phyloP scores from a whole-genome alignment of 2,329 filamentous ascomycete genomes.

The Hypoxylon sp. region DNA sequence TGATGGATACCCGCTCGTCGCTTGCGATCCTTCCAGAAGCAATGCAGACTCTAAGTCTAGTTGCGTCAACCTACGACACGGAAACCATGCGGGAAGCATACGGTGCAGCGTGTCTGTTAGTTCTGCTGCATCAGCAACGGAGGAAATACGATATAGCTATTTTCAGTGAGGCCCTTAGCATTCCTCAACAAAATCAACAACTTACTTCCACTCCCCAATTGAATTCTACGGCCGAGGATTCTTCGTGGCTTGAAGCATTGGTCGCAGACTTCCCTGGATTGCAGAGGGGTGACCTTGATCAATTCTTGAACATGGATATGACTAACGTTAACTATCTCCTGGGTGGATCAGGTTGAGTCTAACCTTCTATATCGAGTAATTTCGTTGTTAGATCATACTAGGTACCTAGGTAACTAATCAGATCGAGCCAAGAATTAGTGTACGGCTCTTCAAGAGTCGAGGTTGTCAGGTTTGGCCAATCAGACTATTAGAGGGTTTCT shows the following conservation, averaged over 20 bases:
- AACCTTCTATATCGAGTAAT: background rate
- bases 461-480: background rate
- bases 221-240: background rate
- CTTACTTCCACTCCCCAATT: background rate
- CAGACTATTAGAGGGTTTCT: background rate
- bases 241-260: conserved; percentile 12
- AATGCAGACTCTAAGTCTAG: conserved; percentile 8
- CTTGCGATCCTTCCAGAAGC: conserved; percentile 6
- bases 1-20: conserved; percentile 9
- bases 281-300: conserved; percentile 8
- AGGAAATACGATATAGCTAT: conserved; percentile 5
- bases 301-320: conserved; percentile 15
- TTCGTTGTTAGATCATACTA: background rate
- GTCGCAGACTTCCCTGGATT: conserved; percentile 7
- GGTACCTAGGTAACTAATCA: background rate
- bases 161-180: conserved; percentile 2
- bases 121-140: conserved; percentile 10
- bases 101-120: conserved; percentile 2
- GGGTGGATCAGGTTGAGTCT: background rate
- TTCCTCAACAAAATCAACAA: conserved; percentile 4
- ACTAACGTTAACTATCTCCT: conserved; percentile 4
- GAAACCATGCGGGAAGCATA: conserved; percentile 10
- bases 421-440: background rate
- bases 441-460: background rate
- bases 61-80: conserved; percentile 6